phyloP scores from a whole-genome alignment of 768 basidiomycete genomes.

The Hygrocybe punicea region DNA sequence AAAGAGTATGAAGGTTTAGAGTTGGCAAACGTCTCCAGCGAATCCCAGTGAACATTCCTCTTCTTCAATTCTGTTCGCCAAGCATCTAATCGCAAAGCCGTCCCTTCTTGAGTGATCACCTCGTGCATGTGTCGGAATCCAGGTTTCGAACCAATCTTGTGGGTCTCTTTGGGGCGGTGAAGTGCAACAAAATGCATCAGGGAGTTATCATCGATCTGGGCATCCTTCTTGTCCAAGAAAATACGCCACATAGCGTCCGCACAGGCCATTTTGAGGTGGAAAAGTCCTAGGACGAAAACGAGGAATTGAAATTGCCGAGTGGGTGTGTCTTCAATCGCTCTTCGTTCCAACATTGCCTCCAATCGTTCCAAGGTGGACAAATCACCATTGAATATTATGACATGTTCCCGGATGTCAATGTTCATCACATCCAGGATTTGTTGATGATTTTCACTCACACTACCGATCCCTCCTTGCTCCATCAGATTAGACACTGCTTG shows the following conservation, averaged over 20 bases:
- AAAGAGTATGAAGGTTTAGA: constrained; percentile 19
- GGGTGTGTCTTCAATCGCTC: neutral
- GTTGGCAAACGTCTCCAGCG: constrained; percentile 19
- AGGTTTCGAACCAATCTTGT: constrained; percentile 30
- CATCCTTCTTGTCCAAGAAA: constrained; percentile 16
- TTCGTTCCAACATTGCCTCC: neutral
- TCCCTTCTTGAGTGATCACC: constrained; percentile 28
- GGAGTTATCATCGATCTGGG: constrained; percentile 14
- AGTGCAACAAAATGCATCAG: constrained; percentile 20
- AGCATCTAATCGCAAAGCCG: neutral
- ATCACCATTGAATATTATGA: neutral
- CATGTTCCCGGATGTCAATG: neutral
- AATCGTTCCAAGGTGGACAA: neutral
- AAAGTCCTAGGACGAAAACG: constrained; percentile 22
- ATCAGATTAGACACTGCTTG: neutral
- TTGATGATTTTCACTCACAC: no score
- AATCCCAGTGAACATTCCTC: neutral
- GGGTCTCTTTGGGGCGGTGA: constrained; percentile 31
- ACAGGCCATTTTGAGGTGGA: constrained; percentile 15
- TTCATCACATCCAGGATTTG: no score
- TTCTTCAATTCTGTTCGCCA: neutral
- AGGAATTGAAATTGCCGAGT: constrained; percentile 16
- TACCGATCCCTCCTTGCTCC: neutral
- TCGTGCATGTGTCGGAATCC: constrained; percentile 38
- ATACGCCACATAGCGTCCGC: constrained; percentile 25